phyloP scores from a whole-genome alignment of 1,284 basidiomycete species.

The Cryptococcus sp. region DNA sequence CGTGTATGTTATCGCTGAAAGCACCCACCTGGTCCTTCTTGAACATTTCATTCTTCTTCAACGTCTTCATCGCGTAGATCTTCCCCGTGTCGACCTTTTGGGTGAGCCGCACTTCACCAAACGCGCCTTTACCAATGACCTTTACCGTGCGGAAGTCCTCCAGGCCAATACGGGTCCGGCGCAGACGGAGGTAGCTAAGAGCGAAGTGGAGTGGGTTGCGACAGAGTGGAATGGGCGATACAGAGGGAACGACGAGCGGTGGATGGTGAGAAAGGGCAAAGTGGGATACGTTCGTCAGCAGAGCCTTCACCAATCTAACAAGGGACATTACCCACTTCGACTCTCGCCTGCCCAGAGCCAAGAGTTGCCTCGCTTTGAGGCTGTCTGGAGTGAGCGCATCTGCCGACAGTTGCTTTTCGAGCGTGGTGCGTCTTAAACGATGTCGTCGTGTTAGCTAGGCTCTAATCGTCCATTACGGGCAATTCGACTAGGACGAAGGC shows the following conservation, averaged over 20 bases:
- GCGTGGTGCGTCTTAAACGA: constrained; percentile 74
- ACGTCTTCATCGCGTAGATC: constrained; percentile 99
- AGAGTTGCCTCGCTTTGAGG: constrained; percentile 85
- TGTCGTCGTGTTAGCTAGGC: not conserved
- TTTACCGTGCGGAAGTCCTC: constrained; percentile 96
- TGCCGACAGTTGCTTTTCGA: constrained; percentile 81
- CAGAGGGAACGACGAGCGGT: not conserved
- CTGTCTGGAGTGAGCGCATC: constrained; percentile 76
- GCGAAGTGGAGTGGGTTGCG: constrained; percentile 12
- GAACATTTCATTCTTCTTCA: constrained; percentile 98
- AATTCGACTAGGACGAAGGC: too few relatives aligned
- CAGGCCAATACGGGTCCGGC: constrained; percentile 88
- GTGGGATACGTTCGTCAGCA: not conserved
- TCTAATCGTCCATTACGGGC: not conserved
- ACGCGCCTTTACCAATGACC: constrained; percentile 98
- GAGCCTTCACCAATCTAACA: not conserved
- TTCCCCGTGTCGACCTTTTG: constrained; percentile 97
- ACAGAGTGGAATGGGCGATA: not conserved
- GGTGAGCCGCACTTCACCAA: constrained; percentile 94
- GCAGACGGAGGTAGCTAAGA: constrained; percentile 72
- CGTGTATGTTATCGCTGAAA: not conserved
- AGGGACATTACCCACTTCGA: constrained; percentile 59
- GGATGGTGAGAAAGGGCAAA: not conserved
- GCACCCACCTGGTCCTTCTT: constrained; percentile 88
- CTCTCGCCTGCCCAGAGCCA: constrained; percentile 87